phyloP scores from a whole-genome alignment of 2,329 filamentous ascomycete genomes.

The Orbilia javanica region DNA sequence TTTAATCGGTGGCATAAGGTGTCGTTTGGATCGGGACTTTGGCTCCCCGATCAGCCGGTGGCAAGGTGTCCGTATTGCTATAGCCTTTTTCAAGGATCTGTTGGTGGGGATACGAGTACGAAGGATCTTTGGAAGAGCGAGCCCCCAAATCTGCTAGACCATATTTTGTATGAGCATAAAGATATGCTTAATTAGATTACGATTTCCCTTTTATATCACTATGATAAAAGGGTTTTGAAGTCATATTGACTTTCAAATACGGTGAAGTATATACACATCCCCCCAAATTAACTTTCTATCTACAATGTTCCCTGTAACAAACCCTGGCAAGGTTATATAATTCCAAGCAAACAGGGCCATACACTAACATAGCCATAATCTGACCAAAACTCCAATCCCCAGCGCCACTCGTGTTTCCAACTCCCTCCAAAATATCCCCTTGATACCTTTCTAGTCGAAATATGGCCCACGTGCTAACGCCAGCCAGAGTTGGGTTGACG shows the following conservation, averaged over 20 bases:
- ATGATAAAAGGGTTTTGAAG: not conserved
- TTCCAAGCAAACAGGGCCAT: constrained; percentile 34
- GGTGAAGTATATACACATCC: not conserved
- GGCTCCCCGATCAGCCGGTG: not conserved
- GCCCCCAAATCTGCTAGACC: constrained; percentile 6
- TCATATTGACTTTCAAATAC: not conserved
- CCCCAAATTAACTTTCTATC: not conserved
- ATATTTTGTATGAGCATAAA: constrained; percentile 8
- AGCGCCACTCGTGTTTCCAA: not conserved
- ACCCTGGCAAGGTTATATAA: constrained; percentile 13
- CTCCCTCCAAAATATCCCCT: constrained; percentile 4
- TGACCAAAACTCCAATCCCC: constrained; percentile 37
- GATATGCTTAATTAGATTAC: not conserved
- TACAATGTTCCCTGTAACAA: not conserved
- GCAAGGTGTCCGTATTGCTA: constrained; percentile 29
- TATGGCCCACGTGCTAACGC: constrained; percentile 27
- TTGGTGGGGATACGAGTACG: not conserved
- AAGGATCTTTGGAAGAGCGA: not conserved
- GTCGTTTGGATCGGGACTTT: constrained; percentile 11
- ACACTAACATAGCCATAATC: constrained; percentile 34
- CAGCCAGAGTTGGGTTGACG: constrained; percentile 3
- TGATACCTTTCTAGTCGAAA: constrained; percentile 30
- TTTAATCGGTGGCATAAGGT: constrained; percentile 12
- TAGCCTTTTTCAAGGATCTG: not conserved
- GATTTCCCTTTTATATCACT: not conserved